Conservation (phyloP, 768 basidiomycete genomes). For the Auricularia cornea region DNA sequence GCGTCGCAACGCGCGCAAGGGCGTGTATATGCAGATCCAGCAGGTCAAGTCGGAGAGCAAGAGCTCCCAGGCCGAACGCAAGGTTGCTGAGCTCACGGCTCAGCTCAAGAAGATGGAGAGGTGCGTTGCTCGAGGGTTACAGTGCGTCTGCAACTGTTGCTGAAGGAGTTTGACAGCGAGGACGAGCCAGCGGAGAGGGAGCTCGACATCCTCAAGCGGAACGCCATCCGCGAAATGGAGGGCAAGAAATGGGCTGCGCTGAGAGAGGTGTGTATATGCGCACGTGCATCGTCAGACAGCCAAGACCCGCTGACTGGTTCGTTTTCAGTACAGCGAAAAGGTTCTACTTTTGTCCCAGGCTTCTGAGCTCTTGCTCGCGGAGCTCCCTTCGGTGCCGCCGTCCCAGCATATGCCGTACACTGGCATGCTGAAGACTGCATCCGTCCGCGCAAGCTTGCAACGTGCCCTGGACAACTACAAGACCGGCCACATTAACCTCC, state of each 20-base stretch:
- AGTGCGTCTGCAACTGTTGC: background rate
- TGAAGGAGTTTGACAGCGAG: slow-evolving; percentile 20
- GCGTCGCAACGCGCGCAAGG: slow-evolving; percentile 51
- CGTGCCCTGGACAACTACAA: slow-evolving; percentile 71
- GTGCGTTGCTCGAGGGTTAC: background rate
- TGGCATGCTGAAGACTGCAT: slow-evolving; percentile 55
- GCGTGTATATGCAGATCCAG: slow-evolving; percentile 50
- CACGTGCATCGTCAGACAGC: background rate
- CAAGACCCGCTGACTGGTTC: background rate
- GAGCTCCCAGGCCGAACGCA: slow-evolving; percentile 51
- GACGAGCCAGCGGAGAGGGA: slow-evolving; percentile 64
- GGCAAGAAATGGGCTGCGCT: slow-evolving; percentile 71
- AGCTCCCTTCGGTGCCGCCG: slow-evolving; percentile 63
- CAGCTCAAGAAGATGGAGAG: slow-evolving; percentile 57
- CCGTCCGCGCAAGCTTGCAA: slow-evolving; percentile 66
- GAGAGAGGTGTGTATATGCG: slow-evolving; percentile 47
- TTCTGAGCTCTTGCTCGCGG: slow-evolving; percentile 50
- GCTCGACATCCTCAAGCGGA: slow-evolving; percentile 62
- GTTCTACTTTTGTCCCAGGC: slow-evolving; percentile 66
- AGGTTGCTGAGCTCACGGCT: slow-evolving; percentile 58
- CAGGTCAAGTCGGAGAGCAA: slow-evolving; percentile 60
- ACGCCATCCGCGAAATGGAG: slow-evolving; percentile 69
- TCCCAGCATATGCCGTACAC: slow-evolving; percentile 45
- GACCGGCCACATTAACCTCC: slow-evolving; percentile 45
- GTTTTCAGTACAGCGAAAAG: slow-evolving; percentile 68